These are phyloP conservation scores for Myxozyma lipomycoides DNA, from an alignment of 805 yeast species.

Conservation along the genomic window DNA sequence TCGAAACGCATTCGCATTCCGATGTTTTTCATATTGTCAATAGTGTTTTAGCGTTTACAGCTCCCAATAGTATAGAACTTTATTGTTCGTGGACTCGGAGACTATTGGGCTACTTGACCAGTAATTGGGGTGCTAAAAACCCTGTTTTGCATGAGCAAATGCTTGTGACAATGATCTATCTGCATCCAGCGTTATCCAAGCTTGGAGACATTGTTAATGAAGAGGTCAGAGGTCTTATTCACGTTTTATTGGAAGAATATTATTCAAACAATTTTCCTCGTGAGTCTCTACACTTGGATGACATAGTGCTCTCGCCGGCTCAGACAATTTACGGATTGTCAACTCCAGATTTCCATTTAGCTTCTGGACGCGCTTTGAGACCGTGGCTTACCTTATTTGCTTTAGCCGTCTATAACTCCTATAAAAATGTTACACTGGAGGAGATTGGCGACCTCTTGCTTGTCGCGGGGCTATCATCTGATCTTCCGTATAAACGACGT, in stretches of 20 bases:
- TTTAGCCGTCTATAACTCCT: background rate
- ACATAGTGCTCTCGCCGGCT: slow-evolving; percentile 3
- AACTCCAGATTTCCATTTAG: slow-evolving; percentile 5
- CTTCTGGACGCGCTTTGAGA: slow-evolving; percentile 5
- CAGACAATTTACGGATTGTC: slow-evolving; percentile 3
- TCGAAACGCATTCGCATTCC: slow-evolving; percentile 16
- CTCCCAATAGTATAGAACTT: slow-evolving; percentile 1
- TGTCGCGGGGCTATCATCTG: too few relatives aligned
- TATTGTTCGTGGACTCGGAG: slow-evolving; percentile 1
- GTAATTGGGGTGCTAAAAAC: slow-evolving; percentile 12
- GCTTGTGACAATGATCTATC: slow-evolving; percentile 4
- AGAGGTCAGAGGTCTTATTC: slow-evolving; percentile 1
- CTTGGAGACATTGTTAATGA: slow-evolving; percentile 3
- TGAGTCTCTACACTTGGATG: slow-evolving; percentile 15
- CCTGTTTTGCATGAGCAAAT: slow-evolving; percentile 13
- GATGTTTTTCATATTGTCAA: slow-evolving; percentile 7
- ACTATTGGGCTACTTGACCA: slow-evolving; percentile 4
- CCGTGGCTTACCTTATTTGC: slow-evolving; percentile 7
- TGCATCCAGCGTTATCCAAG: slow-evolving; percentile 9
- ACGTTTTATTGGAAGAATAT: slow-evolving; percentile 12
- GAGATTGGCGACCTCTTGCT: too few relatives aligned
- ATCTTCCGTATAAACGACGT: too few relatives aligned
- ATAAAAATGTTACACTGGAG: background rate
- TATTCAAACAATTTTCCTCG: slow-evolving; percentile 2
- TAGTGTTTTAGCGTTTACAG: slow-evolving; percentile 3